A percentile compares a stretch with the other conserved stretches of the same genome.
phyloP scores from a whole-genome alignment of 1,284 basidiomycete genomes.

The Sanghuangporus baumii region DNA sequence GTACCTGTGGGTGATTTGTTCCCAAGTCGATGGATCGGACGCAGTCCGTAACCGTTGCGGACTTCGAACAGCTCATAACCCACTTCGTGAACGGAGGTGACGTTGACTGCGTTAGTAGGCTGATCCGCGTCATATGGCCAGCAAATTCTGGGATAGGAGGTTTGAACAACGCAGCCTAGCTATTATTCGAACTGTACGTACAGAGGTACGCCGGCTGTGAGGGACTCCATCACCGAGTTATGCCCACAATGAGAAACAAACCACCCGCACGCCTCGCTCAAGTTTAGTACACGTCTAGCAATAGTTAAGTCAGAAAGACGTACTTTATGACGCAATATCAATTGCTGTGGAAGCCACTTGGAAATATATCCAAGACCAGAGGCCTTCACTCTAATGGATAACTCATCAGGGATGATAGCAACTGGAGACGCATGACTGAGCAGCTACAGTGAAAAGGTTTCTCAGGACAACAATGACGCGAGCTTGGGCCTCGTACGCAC shows the following conservation, averaged over 20 bases:
- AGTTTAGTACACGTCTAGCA: background rate
- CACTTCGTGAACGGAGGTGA: slow-evolving; percentile 20
- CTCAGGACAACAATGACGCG: background rate
- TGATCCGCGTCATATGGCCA: slow-evolving; percentile 26
- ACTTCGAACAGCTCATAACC: slow-evolving; percentile 28
- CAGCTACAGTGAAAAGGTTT: slow-evolving; percentile 3
- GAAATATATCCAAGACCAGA: slow-evolving; percentile 14
- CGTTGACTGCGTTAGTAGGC: slow-evolving; percentile 22
- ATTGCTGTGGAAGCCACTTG: slow-evolving; percentile 18
- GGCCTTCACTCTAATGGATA: slow-evolving; percentile 7
- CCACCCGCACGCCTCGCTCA: slow-evolving; percentile 18
- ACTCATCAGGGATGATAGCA: slow-evolving; percentile 11
- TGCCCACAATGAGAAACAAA: slow-evolving; percentile 20
- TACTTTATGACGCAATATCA: slow-evolving; percentile 17
- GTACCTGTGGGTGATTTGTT: slow-evolving; percentile 3
- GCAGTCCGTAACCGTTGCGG: slow-evolving; percentile 22
- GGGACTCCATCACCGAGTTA: slow-evolving; percentile 19
- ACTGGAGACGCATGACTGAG: slow-evolving; percentile 12
- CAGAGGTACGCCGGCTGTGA: slow-evolving; percentile 18
- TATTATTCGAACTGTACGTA: background rate
- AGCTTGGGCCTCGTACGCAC: background rate
- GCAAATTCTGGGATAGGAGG: slow-evolving; percentile 21
- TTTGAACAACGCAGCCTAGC: background rate
- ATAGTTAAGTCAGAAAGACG: background rate
- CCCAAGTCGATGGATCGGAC: slow-evolving; percentile 17